Base-by-base conservation (phyloP, 208 protist species). In the Acanthamoeba divionensis region DNA sequence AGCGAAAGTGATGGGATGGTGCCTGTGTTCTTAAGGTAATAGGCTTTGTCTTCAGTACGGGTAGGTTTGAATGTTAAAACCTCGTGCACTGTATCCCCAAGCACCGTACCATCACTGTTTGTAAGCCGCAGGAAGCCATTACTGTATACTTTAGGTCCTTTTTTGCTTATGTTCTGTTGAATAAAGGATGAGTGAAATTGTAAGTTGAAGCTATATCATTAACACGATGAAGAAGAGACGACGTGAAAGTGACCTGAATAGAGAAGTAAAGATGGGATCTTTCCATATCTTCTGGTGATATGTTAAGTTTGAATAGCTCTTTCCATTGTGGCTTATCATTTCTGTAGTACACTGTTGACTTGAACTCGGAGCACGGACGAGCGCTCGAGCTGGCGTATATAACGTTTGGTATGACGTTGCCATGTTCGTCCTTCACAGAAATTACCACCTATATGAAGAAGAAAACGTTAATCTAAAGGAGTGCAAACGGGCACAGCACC, bases 221-320 rank as follows among this genome's bases (percentile, higher is more conserved):
- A 44, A 62, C 15, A 31, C 10, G 44, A 60, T 6, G 6, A 7
- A 15, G 48, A 10, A 18, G 45, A 33, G 4, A 26, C 24, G 15
- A 45, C 24, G 5, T 50, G n/a, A n/a, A 33, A 2, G 36, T 54
- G 55, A 73, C 80, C 60, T 89, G 80, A 45, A 89, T 60, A 21
- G 80, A 55, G 73, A 89, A 67, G 24, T 89, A 73, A 45, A 89
- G 24, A 31, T 89, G 80, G 45, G 47, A 89, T 1, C 62, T 41
- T 13, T 57, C 41, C 44, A 63, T 63, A 31, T 89, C 55, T 41
- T 89, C 60, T 29, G 55, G 60, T 50, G 54, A 63, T 29, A 89
- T 36, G 29, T 50, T 89, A 57, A 73, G 45, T 13, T 63, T 24
- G 44, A 89, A 29, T 55, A 50, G 67, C 38, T 89, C 80, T 45